A percentile compares a stretch with the other conserved stretches of the same genome.
phyloP scores from a whole-genome alignment of 2,329 filamentous ascomycete genomes.

The Aspergillus terreus region DNA sequence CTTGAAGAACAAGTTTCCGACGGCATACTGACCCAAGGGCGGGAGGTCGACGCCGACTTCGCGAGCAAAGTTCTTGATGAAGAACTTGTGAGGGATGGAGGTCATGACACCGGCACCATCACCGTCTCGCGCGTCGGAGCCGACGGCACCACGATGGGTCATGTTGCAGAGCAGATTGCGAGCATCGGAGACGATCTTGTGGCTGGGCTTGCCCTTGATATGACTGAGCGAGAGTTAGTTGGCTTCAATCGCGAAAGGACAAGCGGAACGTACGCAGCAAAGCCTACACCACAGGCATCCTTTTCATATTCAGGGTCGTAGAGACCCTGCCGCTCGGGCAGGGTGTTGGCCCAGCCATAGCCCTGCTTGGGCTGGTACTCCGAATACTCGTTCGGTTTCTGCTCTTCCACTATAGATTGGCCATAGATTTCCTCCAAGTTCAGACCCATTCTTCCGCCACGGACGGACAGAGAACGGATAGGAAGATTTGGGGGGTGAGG shows the following conservation, averaged over 20 bases:
- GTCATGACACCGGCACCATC: slow-evolving; percentile 99
- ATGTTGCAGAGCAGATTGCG: slow-evolving; percentile 98
- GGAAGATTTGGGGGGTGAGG: slow-evolving; percentile 12
- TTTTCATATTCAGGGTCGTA: slow-evolving; percentile 96
- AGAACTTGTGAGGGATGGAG: slow-evolving; percentile 96
- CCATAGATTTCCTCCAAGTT: slow-evolving; percentile 47
- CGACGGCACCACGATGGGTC: slow-evolving; percentile 98
- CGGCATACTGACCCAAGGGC: slow-evolving; percentile 87
- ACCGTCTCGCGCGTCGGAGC: slow-evolving; percentile 94
- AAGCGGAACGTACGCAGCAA: slow-evolving; percentile 72
- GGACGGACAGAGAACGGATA: slow-evolving; percentile 39
- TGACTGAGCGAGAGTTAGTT: slow-evolving; percentile 55
- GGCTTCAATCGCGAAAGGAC: background rate
- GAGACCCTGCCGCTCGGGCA: slow-evolving; percentile 96
- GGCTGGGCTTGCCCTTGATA: slow-evolving; percentile 94
- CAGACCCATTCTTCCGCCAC: slow-evolving; percentile 50
- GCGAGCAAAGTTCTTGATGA: slow-evolving; percentile 94
- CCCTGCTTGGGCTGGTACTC: slow-evolving; percentile 56
- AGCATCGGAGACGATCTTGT: slow-evolving; percentile 98
- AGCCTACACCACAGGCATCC: slow-evolving; percentile 99
- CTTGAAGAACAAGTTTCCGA: slow-evolving; percentile 98
- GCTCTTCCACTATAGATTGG: slow-evolving; percentile 44
- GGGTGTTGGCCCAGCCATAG: slow-evolving; percentile 92
- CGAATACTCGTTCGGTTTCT: slow-evolving; percentile 44
- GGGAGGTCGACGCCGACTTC: slow-evolving; percentile 87